These are phyloP conservation scores for Boletus holoroseus DNA, from an alignment of 1,284 basidiomycete species.

Conservation along the genomic window DNA sequence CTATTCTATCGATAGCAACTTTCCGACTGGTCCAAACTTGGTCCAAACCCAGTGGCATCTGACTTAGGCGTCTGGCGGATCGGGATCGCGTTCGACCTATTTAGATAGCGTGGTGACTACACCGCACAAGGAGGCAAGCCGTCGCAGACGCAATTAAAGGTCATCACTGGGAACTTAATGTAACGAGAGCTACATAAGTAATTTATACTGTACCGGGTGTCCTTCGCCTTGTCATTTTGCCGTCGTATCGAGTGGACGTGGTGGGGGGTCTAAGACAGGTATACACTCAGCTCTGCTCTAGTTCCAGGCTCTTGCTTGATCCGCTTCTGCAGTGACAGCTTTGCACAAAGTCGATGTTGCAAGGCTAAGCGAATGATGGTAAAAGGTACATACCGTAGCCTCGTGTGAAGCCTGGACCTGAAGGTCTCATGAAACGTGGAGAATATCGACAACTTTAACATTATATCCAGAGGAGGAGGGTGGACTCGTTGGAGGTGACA, in stretches of 20 bases:
- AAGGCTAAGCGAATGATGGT: background rate
- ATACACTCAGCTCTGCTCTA: background rate
- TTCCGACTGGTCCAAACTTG: background rate
- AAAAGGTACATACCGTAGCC: background rate
- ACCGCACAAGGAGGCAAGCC: background rate
- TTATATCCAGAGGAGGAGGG: background rate
- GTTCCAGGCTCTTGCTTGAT: background rate
- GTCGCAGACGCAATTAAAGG: background rate
- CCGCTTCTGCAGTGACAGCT: background rate
- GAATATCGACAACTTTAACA: constrained; percentile 1
- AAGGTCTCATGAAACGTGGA: background rate
- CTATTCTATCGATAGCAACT: constrained; percentile 17
- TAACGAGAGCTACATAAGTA: background rate
- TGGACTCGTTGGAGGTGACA: background rate
- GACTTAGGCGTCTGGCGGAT: background rate
- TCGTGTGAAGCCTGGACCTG: constrained; percentile 17
- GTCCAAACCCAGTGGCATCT: background rate
- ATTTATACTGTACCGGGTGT: background rate
- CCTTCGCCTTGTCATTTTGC: background rate
- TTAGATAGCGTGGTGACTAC: background rate
- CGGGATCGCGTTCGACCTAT: background rate
- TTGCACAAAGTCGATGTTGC: background rate
- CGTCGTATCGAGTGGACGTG: background rate
- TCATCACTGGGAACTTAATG: background rate
- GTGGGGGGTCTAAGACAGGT: background rate